Evolutionary conservation across 495 filamentous ascomycete species (phyloP), one percentile per base, ranked within the genome.

Genomic region (Friedmanniomyces simplex): DNA sequence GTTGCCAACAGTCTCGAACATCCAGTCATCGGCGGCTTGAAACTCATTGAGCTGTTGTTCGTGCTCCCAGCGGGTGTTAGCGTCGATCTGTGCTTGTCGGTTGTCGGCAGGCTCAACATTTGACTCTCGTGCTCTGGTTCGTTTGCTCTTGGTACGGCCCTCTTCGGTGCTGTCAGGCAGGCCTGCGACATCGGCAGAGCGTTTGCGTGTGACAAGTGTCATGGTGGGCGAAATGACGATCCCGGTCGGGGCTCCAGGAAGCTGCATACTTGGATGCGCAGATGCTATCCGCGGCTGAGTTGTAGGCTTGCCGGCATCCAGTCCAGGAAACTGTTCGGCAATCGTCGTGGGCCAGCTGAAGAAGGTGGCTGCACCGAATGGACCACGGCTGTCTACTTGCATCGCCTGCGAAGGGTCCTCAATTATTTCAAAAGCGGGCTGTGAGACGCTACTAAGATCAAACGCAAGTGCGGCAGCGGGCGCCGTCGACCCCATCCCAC

Each of bases 121-220:
- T 6, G 83, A 86, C 50, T 91, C 89, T 36, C 89, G 79, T 26
- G 87, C 84, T 59, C 88, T 80, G 26, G 87, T 88, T 48, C 91
- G 79, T 65, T 91, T 91, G 71, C 88, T 94, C 64, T 89, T 82
- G 63, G 84, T 81, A 46, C 86, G 78, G 4, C 83, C 79, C 10
- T 77, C 80, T 58, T 86, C 72, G 10, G 60, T 66, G 6, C 67
- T 70, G 14, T 83, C 82, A 0, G 73, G 72, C 21, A 86, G 67
- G 0, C 81, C 82, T 12, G 82, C 82, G 25, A 74, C 71, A 28
- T 83, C 84, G 25, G 81, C 79, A 0, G 83, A 85, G n/a, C 83
- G 76, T 66, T 86, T 86, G 45, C 82, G 73, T 1, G 74, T 76
- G 21, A 52, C 60, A 12, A 63, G 26, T 34, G 30, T 55, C 26